Evolutionary conservation across 2,329 filamentous ascomycete species (phyloP), one percentile per base, ranked within the genome.

Genomic region (Diaporthe caulivora): DNA sequence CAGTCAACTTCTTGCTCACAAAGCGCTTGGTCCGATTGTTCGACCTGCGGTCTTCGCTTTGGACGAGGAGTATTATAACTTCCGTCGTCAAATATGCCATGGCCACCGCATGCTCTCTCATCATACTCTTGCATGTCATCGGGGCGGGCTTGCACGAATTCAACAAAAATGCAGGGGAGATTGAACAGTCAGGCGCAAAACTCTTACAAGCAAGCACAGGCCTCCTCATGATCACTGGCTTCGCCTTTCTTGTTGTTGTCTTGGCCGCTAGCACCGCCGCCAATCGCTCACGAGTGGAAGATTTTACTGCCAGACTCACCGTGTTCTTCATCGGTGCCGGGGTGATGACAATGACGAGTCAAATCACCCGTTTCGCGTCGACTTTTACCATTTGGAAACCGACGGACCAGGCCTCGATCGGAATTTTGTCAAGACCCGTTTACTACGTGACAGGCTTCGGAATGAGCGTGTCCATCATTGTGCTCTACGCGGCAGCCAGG

Each of bases 391-490:
- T 72, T 15, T 65, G 70, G 70, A 42, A 65, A 10, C 42, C 68
- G 26, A 44, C 57, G 24, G 62, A 55, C 40, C 44, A 18, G n/a
- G n/a, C 18, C 29, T 55, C 58, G 4, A 37, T 29, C 6, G 40
- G 26, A 13, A 47, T 65, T 5, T 44, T 72, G 34, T 72, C 70
- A 8, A 65, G 34, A 7, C 57, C 70, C 2, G 40, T 55, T 15
- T 72, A 72, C 26, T 72, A 72, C 37, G 34, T 55, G 15, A 54
- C 70, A n/a, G 70, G 70, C 37, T 64, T 72, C 15, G 70, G 58
- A 7, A 47, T 57, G 34, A 64, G 62, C 21, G 29, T 72, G 21
- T 57, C 49, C 6, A 65, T 47, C 13, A 54, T 72, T 11, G 26
- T 65, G 11, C 70, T 72, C 24, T 72, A 72, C 42, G 70, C 58